These are phyloP conservation scores for Wickerhamiella sergipiensis DNA, from an alignment of 805 yeast genomes.

Conservation along the genomic window DNA sequence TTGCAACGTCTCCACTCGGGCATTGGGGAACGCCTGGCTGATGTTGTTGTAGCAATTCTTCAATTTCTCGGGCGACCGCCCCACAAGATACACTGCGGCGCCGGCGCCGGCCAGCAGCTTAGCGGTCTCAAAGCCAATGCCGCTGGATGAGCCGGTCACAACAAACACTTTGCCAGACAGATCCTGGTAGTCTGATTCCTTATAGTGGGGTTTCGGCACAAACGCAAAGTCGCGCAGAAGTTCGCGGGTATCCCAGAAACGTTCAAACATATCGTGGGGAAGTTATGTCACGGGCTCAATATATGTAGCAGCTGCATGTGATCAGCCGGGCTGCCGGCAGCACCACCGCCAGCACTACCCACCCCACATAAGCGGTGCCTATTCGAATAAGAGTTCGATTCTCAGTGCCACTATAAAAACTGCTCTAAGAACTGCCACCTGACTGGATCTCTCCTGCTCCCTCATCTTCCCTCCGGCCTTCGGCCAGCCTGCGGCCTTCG, in stretches of 20 bases:
- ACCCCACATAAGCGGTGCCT: too few relatives aligned
- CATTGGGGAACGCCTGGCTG: conserved; percentile 16
- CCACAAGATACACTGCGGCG: conserved; percentile 29
- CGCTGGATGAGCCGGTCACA: conserved; percentile 19
- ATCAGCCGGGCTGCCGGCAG: not conserved
- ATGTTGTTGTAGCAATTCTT: conserved; percentile 21
- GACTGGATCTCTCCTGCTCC: too few relatives aligned
- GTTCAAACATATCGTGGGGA: conserved; percentile 1
- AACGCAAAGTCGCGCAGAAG: conserved; percentile 9
- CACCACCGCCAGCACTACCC: too few relatives aligned
- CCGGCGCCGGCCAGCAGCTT: conserved; percentile 17
- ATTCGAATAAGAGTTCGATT: too few relatives aligned
- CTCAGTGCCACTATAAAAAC: too few relatives aligned
- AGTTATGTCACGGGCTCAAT: not conserved
- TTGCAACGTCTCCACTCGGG: conserved; percentile 9
- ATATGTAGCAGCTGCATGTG: not conserved
- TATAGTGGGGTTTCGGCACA: conserved; percentile 6
- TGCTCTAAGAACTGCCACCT: too few relatives aligned
- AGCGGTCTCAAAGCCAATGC: conserved; percentile 17
- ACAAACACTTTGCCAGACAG: conserved; percentile 24
- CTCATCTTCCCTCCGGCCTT: too few relatives aligned
- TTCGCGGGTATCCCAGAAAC: conserved; percentile 5
- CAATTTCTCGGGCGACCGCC: conserved; percentile 27
- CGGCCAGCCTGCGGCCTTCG: too few relatives aligned
- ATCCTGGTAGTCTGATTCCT: conserved; percentile 20